phyloP scores from a whole-genome alignment of 2,329 filamentous ascomycete genomes.

The Fusarium bulbicola region DNA sequence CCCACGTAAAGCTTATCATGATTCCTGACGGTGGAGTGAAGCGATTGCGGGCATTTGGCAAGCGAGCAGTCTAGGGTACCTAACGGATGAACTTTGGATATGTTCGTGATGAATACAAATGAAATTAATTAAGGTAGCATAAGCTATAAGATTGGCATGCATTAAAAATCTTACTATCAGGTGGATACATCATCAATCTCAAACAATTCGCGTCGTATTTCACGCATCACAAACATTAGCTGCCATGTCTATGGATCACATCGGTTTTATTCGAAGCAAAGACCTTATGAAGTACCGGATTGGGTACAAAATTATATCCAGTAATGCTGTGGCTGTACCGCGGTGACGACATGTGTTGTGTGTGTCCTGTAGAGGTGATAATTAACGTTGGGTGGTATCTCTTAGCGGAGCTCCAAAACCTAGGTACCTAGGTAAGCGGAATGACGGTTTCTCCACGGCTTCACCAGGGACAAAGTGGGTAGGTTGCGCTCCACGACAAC shows the following conservation, averaged over 20 bases:
- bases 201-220: slow-evolving; percentile 31
- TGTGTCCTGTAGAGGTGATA: not conserved
- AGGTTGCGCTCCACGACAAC: slow-evolving; percentile 36
- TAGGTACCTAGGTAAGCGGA: slow-evolving; percentile 18
- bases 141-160: not conserved
- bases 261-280: not conserved
- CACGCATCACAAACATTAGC: not conserved
- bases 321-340: slow-evolving; percentile 30
- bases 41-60: slow-evolving; percentile 69
- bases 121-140: not conserved
- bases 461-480: slow-evolving; percentile 38
- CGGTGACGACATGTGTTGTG: slow-evolving; percentile 17
- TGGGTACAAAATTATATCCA: slow-evolving; percentile 19
- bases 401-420: slow-evolving; percentile 19
- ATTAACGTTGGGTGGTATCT: not conserved
- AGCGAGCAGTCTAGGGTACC: slow-evolving; percentile 41
- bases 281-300: slow-evolving; percentile 2
- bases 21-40: slow-evolving; percentile 95
- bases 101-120: not conserved
- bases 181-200: slow-evolving; percentile 26
- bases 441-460: slow-evolving; percentile 40
- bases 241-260: not conserved
- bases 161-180: not conserved
- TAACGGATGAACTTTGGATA: not conserved
- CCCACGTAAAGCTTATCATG: slow-evolving; percentile 89